phyloP scores from a whole-genome alignment of 2,329 filamentous ascomycete genomes.

The Cryphonectria japonica region DNA sequence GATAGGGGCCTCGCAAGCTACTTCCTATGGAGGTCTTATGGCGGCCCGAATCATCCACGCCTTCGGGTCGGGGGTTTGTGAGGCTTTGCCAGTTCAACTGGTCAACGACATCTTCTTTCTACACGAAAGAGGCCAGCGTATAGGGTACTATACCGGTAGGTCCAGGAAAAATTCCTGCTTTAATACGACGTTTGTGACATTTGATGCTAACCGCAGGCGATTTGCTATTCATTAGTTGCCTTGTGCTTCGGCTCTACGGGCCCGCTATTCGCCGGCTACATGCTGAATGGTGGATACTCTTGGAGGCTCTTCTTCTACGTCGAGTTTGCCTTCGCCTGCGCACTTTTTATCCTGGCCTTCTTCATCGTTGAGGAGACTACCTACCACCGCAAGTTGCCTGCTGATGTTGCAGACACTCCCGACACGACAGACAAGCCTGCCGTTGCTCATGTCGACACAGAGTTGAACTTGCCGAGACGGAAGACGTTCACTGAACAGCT shows the following conservation, averaged over 20 bases:
- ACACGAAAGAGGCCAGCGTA: conserved; percentile 53
- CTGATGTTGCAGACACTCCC: conserved; percentile 15
- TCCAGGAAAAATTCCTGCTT: neutral
- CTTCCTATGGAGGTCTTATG: conserved; percentile 44
- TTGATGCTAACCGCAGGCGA: neutral
- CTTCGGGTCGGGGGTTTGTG: conserved; percentile 48
- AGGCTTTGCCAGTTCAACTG: conserved; percentile 50
- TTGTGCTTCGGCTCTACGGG: conserved; percentile 60
- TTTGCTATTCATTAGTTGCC: conserved; percentile 42
- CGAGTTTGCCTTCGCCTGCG: conserved; percentile 53
- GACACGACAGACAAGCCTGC: conserved; percentile 26
- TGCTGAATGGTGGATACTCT: conserved; percentile 60
- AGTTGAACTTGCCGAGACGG: conserved; percentile 38
- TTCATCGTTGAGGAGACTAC: conserved; percentile 41
- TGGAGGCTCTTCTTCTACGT: conserved; percentile 67
- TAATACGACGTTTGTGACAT: neutral
- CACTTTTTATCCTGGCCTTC: conserved; percentile 38
- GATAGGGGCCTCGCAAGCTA: conserved; percentile 43
- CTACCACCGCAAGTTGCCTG: conserved; percentile 34
- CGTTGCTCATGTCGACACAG: neutral
- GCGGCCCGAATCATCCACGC: conserved; percentile 44
- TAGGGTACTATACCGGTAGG: conserved; percentile 61
- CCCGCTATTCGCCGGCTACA: conserved; percentile 63
- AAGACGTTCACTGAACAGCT: conserved; percentile 48
- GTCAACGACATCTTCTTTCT: conserved; percentile 52